phyloP scores from a whole-genome alignment of 1,139 yeast species.

The Lodderomyces beijingensis region DNA sequence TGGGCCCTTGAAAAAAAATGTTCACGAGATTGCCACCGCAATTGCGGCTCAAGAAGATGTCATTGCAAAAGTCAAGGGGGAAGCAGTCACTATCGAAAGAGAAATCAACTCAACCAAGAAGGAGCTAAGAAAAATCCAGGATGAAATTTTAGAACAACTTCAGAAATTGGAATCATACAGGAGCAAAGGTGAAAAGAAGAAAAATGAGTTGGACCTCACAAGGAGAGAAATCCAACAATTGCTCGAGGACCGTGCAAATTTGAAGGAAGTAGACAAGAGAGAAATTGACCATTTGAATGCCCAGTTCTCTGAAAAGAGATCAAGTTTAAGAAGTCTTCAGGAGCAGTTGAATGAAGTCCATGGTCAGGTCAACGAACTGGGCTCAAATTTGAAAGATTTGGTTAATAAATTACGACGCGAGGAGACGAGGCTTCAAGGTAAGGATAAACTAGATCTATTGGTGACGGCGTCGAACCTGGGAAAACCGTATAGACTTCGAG shows the following conservation, averaged over 20 bases:
- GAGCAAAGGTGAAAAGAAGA: conserved; percentile 20
- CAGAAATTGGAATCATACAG: conserved; percentile 16
- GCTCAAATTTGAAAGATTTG: conserved; percentile 17
- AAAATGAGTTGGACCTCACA: conserved; percentile 20
- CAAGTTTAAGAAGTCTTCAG: conserved; percentile 13
- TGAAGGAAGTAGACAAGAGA: conserved; percentile 17
- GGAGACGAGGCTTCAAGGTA: conserved; percentile 31
- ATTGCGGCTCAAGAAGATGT: conserved; percentile 2
- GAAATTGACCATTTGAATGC: conserved; percentile 14
- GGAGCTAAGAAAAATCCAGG: conserved; percentile 2
- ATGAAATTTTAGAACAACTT: conserved; percentile 13
- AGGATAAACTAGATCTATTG: conserved; percentile 49
- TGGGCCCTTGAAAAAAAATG: conserved; percentile 22
- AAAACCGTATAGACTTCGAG: conserved; percentile 24
- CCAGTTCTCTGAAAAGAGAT: conserved; percentile 14
- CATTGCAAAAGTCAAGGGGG: conserved; percentile 7
- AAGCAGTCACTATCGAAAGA: conserved; percentile 6
- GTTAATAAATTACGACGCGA: conserved; percentile 16
- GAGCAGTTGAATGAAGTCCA: conserved; percentile 15
- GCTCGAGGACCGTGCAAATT: conserved; percentile 10
- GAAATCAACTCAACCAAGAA: conserved; percentile 5
- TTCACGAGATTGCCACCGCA: conserved; percentile 4
- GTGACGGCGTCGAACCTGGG: conserved; percentile 17
- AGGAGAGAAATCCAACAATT: conserved; percentile 16
- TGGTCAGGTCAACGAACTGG: conserved; percentile 16